These are phyloP conservation scores for Candida mattraensis DNA, from an alignment of 805 yeast genomes.

Conservation along the genomic window DNA sequence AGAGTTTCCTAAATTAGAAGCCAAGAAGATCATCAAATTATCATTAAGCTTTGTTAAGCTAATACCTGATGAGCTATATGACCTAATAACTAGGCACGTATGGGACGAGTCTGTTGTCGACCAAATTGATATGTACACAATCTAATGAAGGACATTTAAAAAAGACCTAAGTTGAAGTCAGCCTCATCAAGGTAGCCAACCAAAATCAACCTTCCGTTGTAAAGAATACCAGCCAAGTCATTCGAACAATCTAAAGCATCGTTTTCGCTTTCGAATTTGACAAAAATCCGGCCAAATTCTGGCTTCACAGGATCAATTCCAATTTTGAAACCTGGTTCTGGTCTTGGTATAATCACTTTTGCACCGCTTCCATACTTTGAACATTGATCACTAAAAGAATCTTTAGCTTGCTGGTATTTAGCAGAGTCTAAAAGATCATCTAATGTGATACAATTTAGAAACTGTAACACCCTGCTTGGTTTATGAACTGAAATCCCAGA, in stretches of 20 bases:
- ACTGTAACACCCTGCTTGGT: constrained; percentile 52
- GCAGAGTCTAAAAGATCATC: constrained; percentile 58
- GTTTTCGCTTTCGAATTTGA: constrained; percentile 56
- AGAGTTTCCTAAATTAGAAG: constrained; percentile 69
- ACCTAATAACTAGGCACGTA: constrained; percentile 61
- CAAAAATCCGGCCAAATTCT: constrained; percentile 71
- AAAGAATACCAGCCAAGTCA: constrained; percentile 62
- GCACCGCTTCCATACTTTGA: constrained; percentile 50
- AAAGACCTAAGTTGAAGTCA: constrained; percentile 50
- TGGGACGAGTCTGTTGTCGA: constrained; percentile 44
- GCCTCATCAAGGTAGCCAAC: constrained; percentile 59
- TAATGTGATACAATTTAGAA: constrained; percentile 64
- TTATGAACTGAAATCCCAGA: constrained; percentile 20
- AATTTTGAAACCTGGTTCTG: constrained; percentile 38
- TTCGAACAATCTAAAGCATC: constrained; percentile 54
- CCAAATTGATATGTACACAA: constrained; percentile 22
- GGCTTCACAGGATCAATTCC: constrained; percentile 43
- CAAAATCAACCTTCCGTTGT: constrained; percentile 67
- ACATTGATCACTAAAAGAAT: constrained; percentile 53
- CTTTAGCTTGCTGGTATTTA: constrained; percentile 47
- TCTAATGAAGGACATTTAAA: constrained; percentile 15
- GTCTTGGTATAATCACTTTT: constrained; percentile 62
- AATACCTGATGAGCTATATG: constrained; percentile 66
- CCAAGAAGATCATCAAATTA: constrained; percentile 71
- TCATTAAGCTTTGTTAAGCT: constrained; percentile 78